Conservation (phyloP, 139 green algal species). For the Yamagishiella unicocca region DNA sequence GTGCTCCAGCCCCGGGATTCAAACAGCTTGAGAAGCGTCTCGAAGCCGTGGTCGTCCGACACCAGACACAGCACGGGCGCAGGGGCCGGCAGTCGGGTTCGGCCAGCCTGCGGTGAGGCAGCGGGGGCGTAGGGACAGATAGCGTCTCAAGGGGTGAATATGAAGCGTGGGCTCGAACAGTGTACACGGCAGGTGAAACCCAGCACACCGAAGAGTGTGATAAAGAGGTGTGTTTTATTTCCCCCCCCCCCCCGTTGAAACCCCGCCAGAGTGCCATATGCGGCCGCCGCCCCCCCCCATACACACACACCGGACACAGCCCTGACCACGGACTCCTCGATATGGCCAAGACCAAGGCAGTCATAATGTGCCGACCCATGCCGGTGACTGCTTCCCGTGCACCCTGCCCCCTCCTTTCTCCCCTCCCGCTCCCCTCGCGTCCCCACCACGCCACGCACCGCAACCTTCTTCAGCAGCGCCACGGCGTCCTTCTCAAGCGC, state of each 20-base stretch:
- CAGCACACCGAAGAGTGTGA: neutral
- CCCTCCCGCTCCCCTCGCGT: neutral
- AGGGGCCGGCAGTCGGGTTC: neutral
- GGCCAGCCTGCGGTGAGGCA: neutral
- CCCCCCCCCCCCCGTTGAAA: no score
- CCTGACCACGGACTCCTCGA: neutral
- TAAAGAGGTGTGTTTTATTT: neutral
- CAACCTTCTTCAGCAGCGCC: neutral
- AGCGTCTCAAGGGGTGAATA: neutral
- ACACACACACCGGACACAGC: neutral
- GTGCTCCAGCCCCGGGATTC: neutral
- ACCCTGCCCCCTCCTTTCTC: neutral
- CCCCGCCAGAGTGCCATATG: neutral
- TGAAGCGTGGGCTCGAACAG: neutral
- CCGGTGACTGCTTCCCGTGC: neutral
- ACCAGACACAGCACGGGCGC: slow-evolving; percentile 3
- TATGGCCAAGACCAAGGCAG: neutral
- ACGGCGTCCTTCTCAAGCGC: slow-evolving; percentile 7
- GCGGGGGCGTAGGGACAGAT: neutral
- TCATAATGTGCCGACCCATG: neutral
- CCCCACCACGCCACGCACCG: neutral
- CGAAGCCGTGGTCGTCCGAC: slow-evolving; percentile 36
- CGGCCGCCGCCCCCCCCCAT: no score
- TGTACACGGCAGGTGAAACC: neutral
- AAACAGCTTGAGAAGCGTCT: slow-evolving; percentile 2